These are phyloP conservation scores for Cryptosporidium sp. DNA, from an alignment of 169 alveolate genomes.

Conservation along the genomic window DNA sequence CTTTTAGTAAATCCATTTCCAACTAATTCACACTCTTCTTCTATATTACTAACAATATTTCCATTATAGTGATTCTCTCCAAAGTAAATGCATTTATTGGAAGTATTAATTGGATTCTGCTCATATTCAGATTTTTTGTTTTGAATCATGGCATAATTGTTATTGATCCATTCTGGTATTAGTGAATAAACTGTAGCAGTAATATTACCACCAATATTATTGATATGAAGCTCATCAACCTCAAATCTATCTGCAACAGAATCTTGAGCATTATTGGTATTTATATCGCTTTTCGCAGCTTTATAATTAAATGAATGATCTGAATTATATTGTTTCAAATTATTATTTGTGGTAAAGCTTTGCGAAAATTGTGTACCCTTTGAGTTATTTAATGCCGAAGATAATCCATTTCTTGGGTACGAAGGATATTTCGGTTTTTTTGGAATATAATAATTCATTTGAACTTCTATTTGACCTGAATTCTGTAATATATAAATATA, in stretches of 20 bases:
- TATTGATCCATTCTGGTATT: slow-evolving; percentile 9
- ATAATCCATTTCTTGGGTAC: slow-evolving; percentile 1
- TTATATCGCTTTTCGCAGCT: neutral
- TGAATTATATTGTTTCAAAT: neutral
- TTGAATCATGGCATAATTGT: neutral
- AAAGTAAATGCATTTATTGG: neutral
- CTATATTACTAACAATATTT: neutral
- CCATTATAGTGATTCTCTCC: neutral
- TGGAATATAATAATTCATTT: slow-evolving; percentile 17
- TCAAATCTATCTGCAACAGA: neutral
- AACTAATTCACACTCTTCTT: neutral
- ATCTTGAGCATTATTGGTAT: neutral
- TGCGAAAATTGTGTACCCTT: neutral
- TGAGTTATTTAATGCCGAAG: neutral
- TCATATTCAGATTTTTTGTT: neutral
- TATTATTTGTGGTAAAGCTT: neutral
- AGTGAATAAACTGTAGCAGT: neutral
- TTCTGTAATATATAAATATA: neutral
- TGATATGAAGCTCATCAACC: neutral
- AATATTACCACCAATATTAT: neutral
- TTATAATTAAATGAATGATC: neutral
- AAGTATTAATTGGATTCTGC: neutral
- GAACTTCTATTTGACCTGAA: neutral
- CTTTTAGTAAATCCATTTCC: neutral
- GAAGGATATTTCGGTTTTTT: slow-evolving; percentile 13